A percentile compares a stretch with the other conserved stretches of the same genome.
Evolutionary conservation across 139 green algal species (phyloP).

Genomic region (Pycnococcus provasolii): DNA sequence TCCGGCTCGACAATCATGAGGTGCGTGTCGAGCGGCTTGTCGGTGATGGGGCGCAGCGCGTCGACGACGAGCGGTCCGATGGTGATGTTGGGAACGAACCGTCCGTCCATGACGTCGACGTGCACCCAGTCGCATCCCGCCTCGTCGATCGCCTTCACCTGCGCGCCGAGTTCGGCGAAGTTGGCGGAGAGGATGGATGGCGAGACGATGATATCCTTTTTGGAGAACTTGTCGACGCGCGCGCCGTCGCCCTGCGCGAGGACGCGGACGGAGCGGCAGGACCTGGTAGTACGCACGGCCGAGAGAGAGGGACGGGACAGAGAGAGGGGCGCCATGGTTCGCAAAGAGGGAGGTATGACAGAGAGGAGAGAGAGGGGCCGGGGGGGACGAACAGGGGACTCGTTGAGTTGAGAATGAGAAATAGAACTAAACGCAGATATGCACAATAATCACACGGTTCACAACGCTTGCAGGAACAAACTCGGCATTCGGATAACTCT

Average conservation of each 20-base stretch:
- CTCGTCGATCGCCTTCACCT: constrained; percentile 82
- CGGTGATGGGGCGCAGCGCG: constrained; percentile 84
- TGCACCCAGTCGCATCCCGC: constrained; percentile 93
- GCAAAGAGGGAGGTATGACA: no score
- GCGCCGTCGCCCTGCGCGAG: neutral
- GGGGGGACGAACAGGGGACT: no score
- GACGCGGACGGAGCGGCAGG: no score
- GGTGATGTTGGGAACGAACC: constrained; percentile 99
- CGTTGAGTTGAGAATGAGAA: no score
- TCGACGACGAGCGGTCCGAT: constrained; percentile 95
- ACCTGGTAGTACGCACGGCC: no score
- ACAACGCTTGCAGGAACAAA: no score
- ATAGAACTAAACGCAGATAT: no score
- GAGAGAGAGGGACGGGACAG: no score
- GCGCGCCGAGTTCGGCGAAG: constrained; percentile 83
- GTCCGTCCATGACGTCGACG: constrained; percentile 90
- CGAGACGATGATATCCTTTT: constrained; percentile 59
- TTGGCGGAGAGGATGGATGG: constrained; percentile 92
- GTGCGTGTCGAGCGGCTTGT: constrained; percentile 47
- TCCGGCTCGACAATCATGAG: constrained; percentile 98
- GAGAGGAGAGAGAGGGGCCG: no score
- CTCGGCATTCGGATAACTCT: no score
- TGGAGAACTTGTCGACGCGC: constrained; percentile 39
- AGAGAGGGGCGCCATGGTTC: no score
- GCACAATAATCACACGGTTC: no score